These are phyloP conservation scores for Suhomyces wounanorum DNA, from an alignment of 1,139 yeast genomes.

Conservation along the genomic window DNA sequence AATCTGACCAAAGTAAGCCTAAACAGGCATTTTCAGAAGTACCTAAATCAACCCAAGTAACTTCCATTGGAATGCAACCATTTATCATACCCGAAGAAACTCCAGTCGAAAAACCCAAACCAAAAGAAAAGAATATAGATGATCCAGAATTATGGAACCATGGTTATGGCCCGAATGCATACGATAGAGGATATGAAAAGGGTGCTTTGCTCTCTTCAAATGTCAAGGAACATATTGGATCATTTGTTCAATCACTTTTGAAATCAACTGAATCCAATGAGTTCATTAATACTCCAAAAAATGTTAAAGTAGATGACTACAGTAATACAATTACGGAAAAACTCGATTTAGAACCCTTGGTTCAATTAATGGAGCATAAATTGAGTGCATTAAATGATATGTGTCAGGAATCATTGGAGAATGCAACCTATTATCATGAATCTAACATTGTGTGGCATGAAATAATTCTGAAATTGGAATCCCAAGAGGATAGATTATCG, in stretches of 20 bases:
- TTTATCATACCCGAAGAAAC: slow-evolving; percentile 21
- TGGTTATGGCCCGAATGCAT: slow-evolving; percentile 35
- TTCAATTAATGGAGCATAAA: slow-evolving; percentile 31
- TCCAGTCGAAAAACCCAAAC: neutral
- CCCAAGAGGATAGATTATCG: slow-evolving; percentile 31
- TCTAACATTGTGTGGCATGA: slow-evolving; percentile 42
- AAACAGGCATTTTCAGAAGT: neutral
- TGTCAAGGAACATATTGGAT: slow-evolving; percentile 25
- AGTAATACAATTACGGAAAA: slow-evolving; percentile 37
- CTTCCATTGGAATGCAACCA: slow-evolving; percentile 33
- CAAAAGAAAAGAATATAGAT: slow-evolving; percentile 1
- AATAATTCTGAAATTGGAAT: slow-evolving; percentile 29
- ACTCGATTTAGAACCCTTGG: slow-evolving; percentile 38
- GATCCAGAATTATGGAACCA: slow-evolving; percentile 21
- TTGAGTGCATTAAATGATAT: slow-evolving; percentile 33
- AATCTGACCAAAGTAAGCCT: neutral
- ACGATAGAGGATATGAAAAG: slow-evolving; percentile 36
- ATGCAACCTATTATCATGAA: slow-evolving; percentile 34
- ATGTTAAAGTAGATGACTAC: slow-evolving; percentile 30
- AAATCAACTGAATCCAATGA: neutral
- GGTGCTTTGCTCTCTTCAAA: slow-evolving; percentile 33
- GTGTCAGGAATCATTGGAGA: slow-evolving; percentile 26
- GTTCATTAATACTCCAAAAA: no score
- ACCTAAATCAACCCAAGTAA: neutral
- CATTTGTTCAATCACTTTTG: slow-evolving; percentile 9